Evolutionary conservation across 2,329 filamentous ascomycete genomes (phyloP).

Genomic region (Arachnomyces sp.): DNA sequence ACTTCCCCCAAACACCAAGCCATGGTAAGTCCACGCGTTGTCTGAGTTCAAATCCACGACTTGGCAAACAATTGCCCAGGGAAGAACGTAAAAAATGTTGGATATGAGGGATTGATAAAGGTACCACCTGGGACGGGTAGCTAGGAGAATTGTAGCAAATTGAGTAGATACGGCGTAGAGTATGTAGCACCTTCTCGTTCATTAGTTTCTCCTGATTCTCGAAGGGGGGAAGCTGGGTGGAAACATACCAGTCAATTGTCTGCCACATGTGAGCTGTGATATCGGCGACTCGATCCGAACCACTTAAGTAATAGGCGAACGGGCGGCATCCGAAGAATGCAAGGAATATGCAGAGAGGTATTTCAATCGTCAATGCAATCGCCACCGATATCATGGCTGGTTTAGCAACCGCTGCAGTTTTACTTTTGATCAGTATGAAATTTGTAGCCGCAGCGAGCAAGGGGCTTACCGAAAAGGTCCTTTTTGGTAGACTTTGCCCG

Average conservation of each 20-base stretch:
- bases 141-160: slow-evolving; percentile 56
- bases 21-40: slow-evolving; percentile 61
- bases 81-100: slow-evolving; percentile 61
- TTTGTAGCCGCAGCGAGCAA: neutral
- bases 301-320: slow-evolving; percentile 58
- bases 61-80: slow-evolving; percentile 59
- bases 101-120: slow-evolving; percentile 59
- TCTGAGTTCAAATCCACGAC: slow-evolving; percentile 37
- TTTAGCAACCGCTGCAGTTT: slow-evolving; percentile 33
- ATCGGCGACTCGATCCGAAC: slow-evolving; percentile 48
- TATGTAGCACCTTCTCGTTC: slow-evolving; percentile 52
- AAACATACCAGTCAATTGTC: slow-evolving; percentile 45
- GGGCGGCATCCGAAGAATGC: slow-evolving; percentile 51
- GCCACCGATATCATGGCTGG: slow-evolving; percentile 49
- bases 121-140: slow-evolving; percentile 60
- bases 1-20: slow-evolving; percentile 60
- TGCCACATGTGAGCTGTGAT: slow-evolving; percentile 62
- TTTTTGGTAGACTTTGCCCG: slow-evolving; percentile 23
- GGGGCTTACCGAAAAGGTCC: slow-evolving; percentile 25
- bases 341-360: slow-evolving; percentile 57
- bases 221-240: slow-evolving; percentile 6
- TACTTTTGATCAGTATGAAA: neutral
- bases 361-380: slow-evolving; percentile 52
- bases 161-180: slow-evolving; percentile 61
- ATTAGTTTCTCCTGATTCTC: slow-evolving; percentile 12